Base-by-base conservation (phyloP, 2,329 filamentous ascomycete genomes). In the Xylaria sp. region DNA sequence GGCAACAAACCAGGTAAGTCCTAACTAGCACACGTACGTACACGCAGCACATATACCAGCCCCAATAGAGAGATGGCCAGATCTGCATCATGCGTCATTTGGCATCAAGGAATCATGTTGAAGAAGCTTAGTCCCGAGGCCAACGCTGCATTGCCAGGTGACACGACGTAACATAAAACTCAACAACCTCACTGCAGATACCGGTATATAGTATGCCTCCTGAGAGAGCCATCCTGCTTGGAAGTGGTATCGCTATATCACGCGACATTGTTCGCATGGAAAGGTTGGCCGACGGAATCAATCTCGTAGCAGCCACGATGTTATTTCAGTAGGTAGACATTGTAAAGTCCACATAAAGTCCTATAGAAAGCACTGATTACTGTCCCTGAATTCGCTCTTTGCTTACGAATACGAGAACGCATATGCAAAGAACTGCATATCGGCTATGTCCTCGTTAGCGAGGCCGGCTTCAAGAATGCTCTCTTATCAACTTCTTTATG, bases 41-140 rank as follows among this genome's bases (percentile, higher is more conserved):
- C n/a, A n/a, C n/a, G n/a, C n/a, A n/a, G 30, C 7, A 55, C 50
- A 55, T 48, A 60, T 56, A 65, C 34, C 59, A 58, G 53, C 52
- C 56, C 46, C 15, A 46, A 64, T 65, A 53, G 53, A 53, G 53
- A 36, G 60, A 34, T 41, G 25, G 41, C 46, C 50, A 50, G 46
- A 67, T 64, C 48, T 64, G 32, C 60, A 45, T 53, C 39, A 25
- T 63, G 60, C 50, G 50, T 56, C 60, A 56, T 63, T 63, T 58
- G 36, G 55, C 55, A 45, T 28, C 12, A 10, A 58, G 25, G 23
- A 45, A 45, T 58, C 15, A 39, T 34, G 13, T 18, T 36, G 20
- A 41, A 18, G 32, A 10, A 39, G 20, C 53, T 23, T 56, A 56
- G 34, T 39, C 34, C n/a, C 52, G 50, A 53, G n/a, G 50, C 18